Evolutionary conservation across 352 stramenopile species (phyloP).

Genomic region (Phytophthora pseudosyringae): DNA sequence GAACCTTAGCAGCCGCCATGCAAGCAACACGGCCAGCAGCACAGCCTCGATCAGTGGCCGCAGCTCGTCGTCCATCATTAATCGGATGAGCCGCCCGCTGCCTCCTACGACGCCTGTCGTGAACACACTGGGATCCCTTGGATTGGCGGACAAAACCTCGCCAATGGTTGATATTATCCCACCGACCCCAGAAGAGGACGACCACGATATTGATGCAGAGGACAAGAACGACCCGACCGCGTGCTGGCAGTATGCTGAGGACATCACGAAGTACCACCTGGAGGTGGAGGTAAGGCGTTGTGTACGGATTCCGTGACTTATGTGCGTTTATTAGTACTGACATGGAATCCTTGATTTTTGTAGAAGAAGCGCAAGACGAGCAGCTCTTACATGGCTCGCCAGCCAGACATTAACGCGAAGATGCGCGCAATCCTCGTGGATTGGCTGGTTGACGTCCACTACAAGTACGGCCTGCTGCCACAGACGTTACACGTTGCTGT

Average conservation of each 20-base stretch:
- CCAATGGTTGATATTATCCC: slow-evolving; percentile 35
- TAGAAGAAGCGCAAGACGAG: slow-evolving; percentile 69
- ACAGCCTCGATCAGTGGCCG: slow-evolving; percentile 11
- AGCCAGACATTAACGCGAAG: slow-evolving; percentile 98
- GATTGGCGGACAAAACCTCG: slow-evolving; percentile 33
- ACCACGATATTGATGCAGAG: slow-evolving; percentile 80
- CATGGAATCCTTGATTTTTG: slow-evolving; percentile 9
- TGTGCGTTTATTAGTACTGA: slow-evolving; percentile 1
- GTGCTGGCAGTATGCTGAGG: slow-evolving; percentile 86
- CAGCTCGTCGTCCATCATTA: slow-evolving; percentile 36
- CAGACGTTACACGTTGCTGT: slow-evolving; percentile 89
- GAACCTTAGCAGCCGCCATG: slow-evolving; percentile 27
- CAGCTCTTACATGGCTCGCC: slow-evolving; percentile 81
- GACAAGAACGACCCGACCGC: slow-evolving; percentile 65
- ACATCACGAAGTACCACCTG: slow-evolving; percentile 85
- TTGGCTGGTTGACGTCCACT: slow-evolving; percentile 97
- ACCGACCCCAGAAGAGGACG: slow-evolving; percentile 23
- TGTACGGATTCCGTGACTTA: neutral
- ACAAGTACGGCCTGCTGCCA: slow-evolving; percentile 80
- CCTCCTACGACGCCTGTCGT: slow-evolving; percentile 41
- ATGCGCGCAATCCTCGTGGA: slow-evolving; percentile 99
- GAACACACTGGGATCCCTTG: slow-evolving; percentile 45
- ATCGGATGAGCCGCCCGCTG: slow-evolving; percentile 28
- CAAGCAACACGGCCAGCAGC: slow-evolving; percentile 7
- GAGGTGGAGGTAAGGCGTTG: slow-evolving; percentile 52